Percentiles rank a stretch among this genome's conserved stretches.
Evolutionary conservation across 495 filamentous ascomycete genomes (phyloP).

Genomic region (Echria macrotheca): DNA sequence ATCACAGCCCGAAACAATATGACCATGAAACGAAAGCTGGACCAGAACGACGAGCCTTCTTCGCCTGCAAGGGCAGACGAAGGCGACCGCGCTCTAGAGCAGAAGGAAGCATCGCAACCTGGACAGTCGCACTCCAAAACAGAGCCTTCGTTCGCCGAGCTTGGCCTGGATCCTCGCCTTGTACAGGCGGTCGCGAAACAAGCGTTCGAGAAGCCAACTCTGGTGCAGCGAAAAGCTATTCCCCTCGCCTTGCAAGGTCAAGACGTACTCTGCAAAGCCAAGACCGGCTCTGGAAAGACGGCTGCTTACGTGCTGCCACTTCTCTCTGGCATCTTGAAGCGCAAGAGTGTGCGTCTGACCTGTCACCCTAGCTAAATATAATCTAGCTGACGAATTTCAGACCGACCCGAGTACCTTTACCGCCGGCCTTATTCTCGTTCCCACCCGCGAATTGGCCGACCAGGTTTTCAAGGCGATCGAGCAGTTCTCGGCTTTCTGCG

Average conservation of each 20-base stretch:
- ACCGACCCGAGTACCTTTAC: conserved; percentile 33
- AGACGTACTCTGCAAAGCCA: conserved; percentile 85
- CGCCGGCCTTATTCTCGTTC: conserved; percentile 80
- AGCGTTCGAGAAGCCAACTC: conserved; percentile 77
- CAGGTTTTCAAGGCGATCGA: conserved; percentile 75
- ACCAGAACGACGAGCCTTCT: conserved; percentile 44
- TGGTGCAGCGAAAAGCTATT: conserved; percentile 80
- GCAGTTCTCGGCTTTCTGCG: conserved; percentile 72
- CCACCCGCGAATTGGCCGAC: conserved; percentile 86
- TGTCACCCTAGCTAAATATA: not conserved
- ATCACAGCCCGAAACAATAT: not conserved
- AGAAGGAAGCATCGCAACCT: conserved; percentile 6
- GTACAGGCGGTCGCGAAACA: conserved; percentile 81
- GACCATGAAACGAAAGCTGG: conserved; percentile 54
- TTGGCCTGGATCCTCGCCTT: conserved; percentile 77
- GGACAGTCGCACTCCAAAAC: too few relatives aligned
- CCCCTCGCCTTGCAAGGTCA: conserved; percentile 85
- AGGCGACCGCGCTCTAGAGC: conserved; percentile 9
- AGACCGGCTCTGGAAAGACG: conserved; percentile 93
- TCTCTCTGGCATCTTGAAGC: conserved; percentile 70
- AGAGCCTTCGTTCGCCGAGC: conserved; percentile 43
- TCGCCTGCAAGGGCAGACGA: conserved; percentile 15
- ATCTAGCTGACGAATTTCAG: conserved; percentile 17
- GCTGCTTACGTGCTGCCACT: conserved; percentile 94
- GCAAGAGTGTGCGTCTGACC: conserved; percentile 56